Percentiles rank a stretch among this genome's conserved stretches.
phyloP scores from a whole-genome alignment of 2,329 filamentous ascomycete species.

The Fusarium lyarnte region DNA sequence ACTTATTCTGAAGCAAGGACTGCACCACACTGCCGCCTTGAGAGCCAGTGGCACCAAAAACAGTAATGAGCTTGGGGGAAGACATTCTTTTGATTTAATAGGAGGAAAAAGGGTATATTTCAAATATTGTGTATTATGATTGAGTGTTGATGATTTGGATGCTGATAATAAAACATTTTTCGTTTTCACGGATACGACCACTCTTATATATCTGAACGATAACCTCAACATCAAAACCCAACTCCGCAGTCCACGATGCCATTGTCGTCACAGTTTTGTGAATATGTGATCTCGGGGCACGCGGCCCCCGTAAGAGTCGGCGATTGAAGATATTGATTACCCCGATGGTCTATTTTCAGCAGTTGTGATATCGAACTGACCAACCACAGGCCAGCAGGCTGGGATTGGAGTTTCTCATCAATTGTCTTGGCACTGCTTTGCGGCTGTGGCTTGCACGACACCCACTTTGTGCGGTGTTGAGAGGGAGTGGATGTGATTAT shows the following conservation, averaged over 20 bases:
- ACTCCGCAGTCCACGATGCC: constrained; percentile 16
- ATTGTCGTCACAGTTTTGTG: background rate
- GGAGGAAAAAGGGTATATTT: background rate
- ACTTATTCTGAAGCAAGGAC: constrained; percentile 46
- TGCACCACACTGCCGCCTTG: constrained; percentile 46
- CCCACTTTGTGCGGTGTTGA: constrained; percentile 1
- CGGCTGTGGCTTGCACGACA: constrained; percentile 32
- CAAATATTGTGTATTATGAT: background rate
- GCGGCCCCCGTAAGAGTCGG: constrained; percentile 16
- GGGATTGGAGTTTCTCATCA: constrained; percentile 33
- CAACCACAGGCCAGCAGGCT: constrained; percentile 7
- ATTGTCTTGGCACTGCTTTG: background rate
- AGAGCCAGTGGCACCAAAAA: constrained; percentile 46
- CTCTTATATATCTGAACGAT: constrained; percentile 26
- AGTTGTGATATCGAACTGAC: background rate
- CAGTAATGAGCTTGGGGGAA: constrained; percentile 43
- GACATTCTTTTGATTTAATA: constrained; percentile 30
- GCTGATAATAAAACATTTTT: constrained; percentile 6
- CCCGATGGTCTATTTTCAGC: constrained; percentile 16
- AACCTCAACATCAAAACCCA: background rate
- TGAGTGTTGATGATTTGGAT: constrained; percentile 2
- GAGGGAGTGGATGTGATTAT: constrained; percentile 28
- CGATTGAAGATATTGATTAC: constrained; percentile 13
- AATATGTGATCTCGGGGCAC: constrained; percentile 23
- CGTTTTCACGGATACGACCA: background rate